Conservation (phyloP, 441 rosid genomes). For the Erodium chrysanthum region DNA sequence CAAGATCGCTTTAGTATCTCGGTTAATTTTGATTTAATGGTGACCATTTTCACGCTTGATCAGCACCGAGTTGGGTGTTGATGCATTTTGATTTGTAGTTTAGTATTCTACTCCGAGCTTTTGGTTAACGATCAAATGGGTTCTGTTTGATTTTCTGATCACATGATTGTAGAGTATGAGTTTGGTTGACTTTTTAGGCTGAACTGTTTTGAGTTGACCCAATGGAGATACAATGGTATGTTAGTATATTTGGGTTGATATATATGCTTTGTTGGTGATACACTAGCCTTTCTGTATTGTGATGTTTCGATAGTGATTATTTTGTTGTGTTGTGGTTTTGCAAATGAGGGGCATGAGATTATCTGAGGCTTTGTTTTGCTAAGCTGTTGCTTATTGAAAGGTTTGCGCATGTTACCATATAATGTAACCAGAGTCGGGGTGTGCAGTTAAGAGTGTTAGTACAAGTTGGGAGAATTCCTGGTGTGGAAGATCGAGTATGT, state of each 20-base stretch:
- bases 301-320: background rate
- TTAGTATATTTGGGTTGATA: background rate
- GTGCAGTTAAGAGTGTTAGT: background rate
- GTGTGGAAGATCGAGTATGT: background rate
- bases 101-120: background rate
- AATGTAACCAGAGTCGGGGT: background rate
- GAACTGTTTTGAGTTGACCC: background rate
- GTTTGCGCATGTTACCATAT: background rate
- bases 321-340: background rate
- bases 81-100: background rate
- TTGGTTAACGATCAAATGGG: background rate
- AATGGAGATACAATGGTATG: background rate
- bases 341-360: background rate
- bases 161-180: background rate
- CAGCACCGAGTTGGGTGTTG: background rate
- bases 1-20: background rate
- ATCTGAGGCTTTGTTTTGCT: background rate
- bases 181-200: background rate
- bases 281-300: too few species aligned
- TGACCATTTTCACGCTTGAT: background rate
- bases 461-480: background rate
- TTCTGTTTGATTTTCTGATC: conserved; percentile 5
- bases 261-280: background rate
- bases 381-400: background rate
- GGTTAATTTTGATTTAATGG: background rate